Base-by-base conservation (phyloP, 2,329 filamentous ascomycete species). In the Cladosporium sp. region DNA sequence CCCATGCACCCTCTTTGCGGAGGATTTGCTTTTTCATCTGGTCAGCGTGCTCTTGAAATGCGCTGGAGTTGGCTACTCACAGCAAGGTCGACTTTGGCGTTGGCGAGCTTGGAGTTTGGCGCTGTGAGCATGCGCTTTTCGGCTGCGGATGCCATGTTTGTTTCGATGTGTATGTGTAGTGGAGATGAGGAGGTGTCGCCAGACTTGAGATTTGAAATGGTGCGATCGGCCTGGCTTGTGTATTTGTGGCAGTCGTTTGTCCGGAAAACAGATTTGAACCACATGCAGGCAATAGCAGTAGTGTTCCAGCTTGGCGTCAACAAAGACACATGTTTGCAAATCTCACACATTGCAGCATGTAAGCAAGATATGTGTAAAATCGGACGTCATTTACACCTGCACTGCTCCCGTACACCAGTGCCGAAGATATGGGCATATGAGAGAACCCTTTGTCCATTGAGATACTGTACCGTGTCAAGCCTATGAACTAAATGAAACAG, bases 1-100 rank as follows among this genome's bases (percentile, higher is more conserved):
- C 61, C 76, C 76, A 78, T 5, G 76, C 75, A 6, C 64, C 70
- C 10, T 71, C 66, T 34, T 72, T 68, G 44, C 68, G 68, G 30
- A 78, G 75, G 18, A 77, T 49, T n/a, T 28, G 68, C 76, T 78
- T 57, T 38, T 58, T 3, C 21, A 47, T 36, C 4, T 28, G 26
- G 58, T 60, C 28, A 60, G 58, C 26, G 26, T 44, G 24, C 34
- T n/a, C 12, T 30, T 21, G 57, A 28, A 15, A 8, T 54, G 15
- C 38, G 18, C 18, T 30, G 36, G 24, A 28, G 38, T 15, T 34
- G 12, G 4, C 3, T 2, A 49, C 58, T 6, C 24, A 49, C 58
- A 6, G 10, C 15, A 3, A 60, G 67, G 38, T 76, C 70, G 5
- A 65, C 63, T 28, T 72, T 74, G 67, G 66, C 67, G 21, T 72